These are phyloP conservation scores for Hortiboletus rubellus DNA, from an alignment of 1,284 basidiomycete species.

Conservation along the genomic window DNA sequence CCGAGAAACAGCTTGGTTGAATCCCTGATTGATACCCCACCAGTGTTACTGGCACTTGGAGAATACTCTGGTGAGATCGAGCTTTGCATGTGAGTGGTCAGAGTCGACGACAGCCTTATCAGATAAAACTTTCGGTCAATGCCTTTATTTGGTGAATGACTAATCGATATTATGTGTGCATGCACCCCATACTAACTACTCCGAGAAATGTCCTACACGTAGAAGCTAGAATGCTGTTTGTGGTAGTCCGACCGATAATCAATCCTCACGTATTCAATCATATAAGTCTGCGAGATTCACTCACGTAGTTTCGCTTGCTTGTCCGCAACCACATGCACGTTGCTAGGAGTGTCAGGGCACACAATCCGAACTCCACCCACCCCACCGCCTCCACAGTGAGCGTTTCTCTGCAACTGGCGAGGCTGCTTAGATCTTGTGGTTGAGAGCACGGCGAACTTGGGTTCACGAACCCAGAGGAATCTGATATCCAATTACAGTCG, in stretches of 20 bases:
- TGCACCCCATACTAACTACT: neutral
- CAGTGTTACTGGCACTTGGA: neutral
- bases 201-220: constrained; percentile 22
- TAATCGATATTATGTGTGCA: constrained; percentile 16
- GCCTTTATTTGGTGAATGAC: constrained; percentile 9
- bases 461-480: constrained; percentile 49
- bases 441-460: constrained; percentile 23
- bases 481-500: constrained; percentile 52
- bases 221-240: constrained; percentile 37
- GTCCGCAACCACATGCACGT: constrained; percentile 63
- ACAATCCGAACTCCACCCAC: constrained; percentile 74
- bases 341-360: constrained; percentile 53
- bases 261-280: constrained; percentile 26
- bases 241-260: constrained; percentile 15
- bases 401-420: constrained; percentile 61
- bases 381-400: constrained; percentile 71
- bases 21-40: neutral
- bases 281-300: constrained; percentile 43
- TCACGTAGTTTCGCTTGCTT: constrained; percentile 45
- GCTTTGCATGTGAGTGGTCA: neutral
- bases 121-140: constrained; percentile 19
- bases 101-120: constrained; percentile 17
- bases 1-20: neutral
- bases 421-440: constrained; percentile 23
- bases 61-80: constrained; percentile 1